Evolutionary conservation across 73 alveolate genomes (phyloP), one percentile per base, ranked within the genome.

Genomic region (Paramecium sexaurelia): DNA sequence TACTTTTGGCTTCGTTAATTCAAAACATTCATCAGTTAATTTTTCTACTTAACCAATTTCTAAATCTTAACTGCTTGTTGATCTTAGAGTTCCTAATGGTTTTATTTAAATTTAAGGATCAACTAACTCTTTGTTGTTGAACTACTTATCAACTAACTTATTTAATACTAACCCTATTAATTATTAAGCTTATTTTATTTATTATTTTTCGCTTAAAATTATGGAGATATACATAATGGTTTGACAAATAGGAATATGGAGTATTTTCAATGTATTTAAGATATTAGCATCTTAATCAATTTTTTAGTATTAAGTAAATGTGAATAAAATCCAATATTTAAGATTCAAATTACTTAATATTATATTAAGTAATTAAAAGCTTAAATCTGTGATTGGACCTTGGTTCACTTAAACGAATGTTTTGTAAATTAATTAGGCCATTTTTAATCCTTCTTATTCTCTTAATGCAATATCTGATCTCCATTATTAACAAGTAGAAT

Each of bases 61-160:
- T 36, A 36, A 39, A 17, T 78, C 90, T 43, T 78, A 45, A 43
- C 90, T 78, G 13, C 61, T 29, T 43, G 90, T 78, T 39, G 90
- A 78, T 78, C 90, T 78, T 10, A 78, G 26, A 7, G 90, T 37
- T 15, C 90, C 90, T 13, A 78, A 45, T 13, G 90, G 90, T 78
- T 78, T 78, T 5, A 32, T 40, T 36, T 71, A n/a, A 5, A 35
- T 36, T 19, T 71, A 6, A 7, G 86, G 56, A 71, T 71, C 86
- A 1, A 71, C 20, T 11, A 71, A 71, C 19, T 71, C 86, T 33
- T 71, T 71, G 6, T 71, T 40, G 13, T 71, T 71, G 35, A 71
- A 71, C 19, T 71, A n/a, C 17, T 71, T 33, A n/a, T 32, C 32
- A 4, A 20, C 37, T 36, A 35, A 40, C 15, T 35, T 35, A 27